Conservation (phyloP, 352 stramenopile species). For the Globisporangium sylvaticum region DNA sequence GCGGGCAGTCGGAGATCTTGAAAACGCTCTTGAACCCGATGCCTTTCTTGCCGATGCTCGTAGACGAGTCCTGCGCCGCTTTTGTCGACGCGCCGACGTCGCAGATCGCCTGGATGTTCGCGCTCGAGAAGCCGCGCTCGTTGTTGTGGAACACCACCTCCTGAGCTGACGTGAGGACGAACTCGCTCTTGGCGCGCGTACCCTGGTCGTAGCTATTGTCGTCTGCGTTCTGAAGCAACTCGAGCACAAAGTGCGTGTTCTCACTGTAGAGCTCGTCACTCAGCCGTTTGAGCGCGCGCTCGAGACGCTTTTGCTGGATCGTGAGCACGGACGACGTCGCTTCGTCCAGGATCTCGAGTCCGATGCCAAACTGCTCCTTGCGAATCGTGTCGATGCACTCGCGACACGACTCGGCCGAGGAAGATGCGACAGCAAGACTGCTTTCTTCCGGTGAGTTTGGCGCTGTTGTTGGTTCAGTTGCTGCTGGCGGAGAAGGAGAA, state of each 20-base stretch:
- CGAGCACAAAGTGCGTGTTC: constrained; percentile 86
- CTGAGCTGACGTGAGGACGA: constrained; percentile 43
- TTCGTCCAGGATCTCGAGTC: constrained; percentile 54
- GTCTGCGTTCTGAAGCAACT: constrained; percentile 87
- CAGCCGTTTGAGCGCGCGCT: constrained; percentile 79
- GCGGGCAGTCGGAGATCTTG: constrained; percentile 74
- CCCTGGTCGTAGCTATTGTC: constrained; percentile 62
- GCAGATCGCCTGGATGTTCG: constrained; percentile 83
- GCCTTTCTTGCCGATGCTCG: constrained; percentile 87
- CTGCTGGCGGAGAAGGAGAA: not conserved
- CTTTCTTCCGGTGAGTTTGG: not conserved
- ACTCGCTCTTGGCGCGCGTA: constrained; percentile 50
- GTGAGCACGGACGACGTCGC: constrained; percentile 51
- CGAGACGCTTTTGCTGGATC: constrained; percentile 75
- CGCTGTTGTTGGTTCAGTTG: not conserved
- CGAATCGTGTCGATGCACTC: constrained; percentile 61
- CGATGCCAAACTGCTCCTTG: constrained; percentile 76
- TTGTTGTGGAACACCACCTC: constrained; percentile 85
- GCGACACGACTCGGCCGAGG: constrained; percentile 26
- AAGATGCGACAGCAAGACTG: not conserved
- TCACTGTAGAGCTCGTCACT: constrained; percentile 86
- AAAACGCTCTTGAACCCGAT: constrained; percentile 92
- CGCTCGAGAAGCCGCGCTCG: constrained; percentile 66
- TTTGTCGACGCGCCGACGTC: constrained; percentile 87
- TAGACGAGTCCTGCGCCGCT: constrained; percentile 21